Evolutionary conservation across 2,329 filamentous ascomycete species (phyloP), one percentile per base, ranked within the genome.

Genomic region (Aspergillus sp.): DNA sequence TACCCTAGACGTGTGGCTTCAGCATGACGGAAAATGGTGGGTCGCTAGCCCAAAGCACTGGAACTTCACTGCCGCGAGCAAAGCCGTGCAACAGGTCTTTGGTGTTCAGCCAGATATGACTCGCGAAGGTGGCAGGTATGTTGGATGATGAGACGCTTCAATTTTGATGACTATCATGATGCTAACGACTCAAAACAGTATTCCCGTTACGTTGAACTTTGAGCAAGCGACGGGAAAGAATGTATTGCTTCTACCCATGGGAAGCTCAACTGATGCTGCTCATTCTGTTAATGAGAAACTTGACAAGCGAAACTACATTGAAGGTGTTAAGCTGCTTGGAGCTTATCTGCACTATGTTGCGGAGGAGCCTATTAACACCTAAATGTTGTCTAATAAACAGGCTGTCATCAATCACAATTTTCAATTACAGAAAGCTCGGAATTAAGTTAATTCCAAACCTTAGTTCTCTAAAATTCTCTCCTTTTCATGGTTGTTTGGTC

Each of bases 271-370:
- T 1, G 93, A 97, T 66, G 90, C 88, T 34, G 93, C 93, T 6
- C 93, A 98, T 73, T 95, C 89, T 30, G 94, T 96, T 71, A 98
- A 98, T 68, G 93, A 97, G 81, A 96, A 95, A 79, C 77, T 98
- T 45, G 93, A 98, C 69, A 90, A 87, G 79, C 82, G 81, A 64
- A 98, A 98, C 73, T 98, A 98, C 68, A 95, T 98, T 61, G 90
- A 98, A 75, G 93, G 93, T 39, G 96, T 88, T 59, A 98, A 98
- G 81, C 72, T 98, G 50, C 72, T 98, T 45, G 93, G 93, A 38
- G 88, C 91, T 4, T 98, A 98, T 67, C 73, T 98, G 63, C 91
- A 97, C 72, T 96, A 96, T 58, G 90, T 95, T 53, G 90, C 90
- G 2, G 88, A 91, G 65, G 93, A 98, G 77, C 83, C 88, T 33